Evolutionary conservation across 2,329 filamentous ascomycete species (phyloP).

Genomic region (Epichloe scottii): DNA sequence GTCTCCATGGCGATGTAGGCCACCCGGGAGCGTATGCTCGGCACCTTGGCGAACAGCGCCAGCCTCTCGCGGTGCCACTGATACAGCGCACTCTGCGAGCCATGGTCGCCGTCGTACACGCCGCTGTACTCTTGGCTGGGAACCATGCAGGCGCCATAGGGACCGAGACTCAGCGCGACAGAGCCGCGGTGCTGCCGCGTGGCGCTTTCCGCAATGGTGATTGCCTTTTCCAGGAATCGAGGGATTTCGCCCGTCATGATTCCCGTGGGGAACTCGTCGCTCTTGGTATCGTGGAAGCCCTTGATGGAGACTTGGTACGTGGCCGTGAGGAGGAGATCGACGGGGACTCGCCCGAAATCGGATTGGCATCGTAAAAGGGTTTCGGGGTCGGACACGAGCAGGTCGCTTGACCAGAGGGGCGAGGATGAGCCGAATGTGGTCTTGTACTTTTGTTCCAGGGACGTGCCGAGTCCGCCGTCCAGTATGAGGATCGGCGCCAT

Average conservation of each 20-base stretch:
- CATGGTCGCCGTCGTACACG: conserved; percentile 39
- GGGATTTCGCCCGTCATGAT: conserved; percentile 27
- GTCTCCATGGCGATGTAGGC: conserved; percentile 53
- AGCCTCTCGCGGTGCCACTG: conserved; percentile 47
- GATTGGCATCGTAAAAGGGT: conserved; percentile 42
- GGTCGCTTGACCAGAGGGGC: conserved; percentile 56
- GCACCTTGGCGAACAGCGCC: conserved; percentile 32
- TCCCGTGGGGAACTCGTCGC: conserved; percentile 28
- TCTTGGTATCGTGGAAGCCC: conserved; percentile 41
- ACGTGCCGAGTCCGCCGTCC: conserved; percentile 56
- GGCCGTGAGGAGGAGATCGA: conserved; percentile 52
- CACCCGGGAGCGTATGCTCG: conserved; percentile 27
- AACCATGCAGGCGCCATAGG: conserved; percentile 55
- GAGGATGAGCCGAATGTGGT: conserved; percentile 37
- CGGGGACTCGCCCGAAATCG: conserved; percentile 42
- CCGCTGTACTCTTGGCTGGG: conserved; percentile 56
- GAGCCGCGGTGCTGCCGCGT: conserved; percentile 13
- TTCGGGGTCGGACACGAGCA: conserved; percentile 40
- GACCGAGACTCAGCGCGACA: conserved; percentile 49
- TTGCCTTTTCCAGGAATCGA: conserved; percentile 29
- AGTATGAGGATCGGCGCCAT: conserved; percentile 28
- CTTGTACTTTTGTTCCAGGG: conserved; percentile 45
- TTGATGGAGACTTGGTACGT: conserved; percentile 52
- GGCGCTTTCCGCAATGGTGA: conserved; percentile 29
- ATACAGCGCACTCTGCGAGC: conserved; percentile 29